A percentile compares a stretch with the other conserved stretches of the same genome.
These are phyloP conservation scores for Saccharomyces jurei DNA, from an alignment of 805 yeast species.

Conservation along the genomic window DNA sequence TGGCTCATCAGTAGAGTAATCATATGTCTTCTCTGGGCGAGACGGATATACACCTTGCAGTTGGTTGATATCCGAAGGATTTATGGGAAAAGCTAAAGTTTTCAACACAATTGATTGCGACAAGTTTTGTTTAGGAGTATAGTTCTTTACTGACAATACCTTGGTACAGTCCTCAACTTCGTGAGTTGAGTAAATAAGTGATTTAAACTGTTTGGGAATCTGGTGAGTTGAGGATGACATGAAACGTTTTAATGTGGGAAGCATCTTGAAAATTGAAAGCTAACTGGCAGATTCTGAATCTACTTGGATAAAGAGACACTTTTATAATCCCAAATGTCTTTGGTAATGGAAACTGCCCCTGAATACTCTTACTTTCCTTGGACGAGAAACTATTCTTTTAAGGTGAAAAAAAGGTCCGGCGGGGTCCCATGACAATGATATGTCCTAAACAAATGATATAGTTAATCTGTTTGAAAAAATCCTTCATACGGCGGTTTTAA, in stretches of 20 bases:
- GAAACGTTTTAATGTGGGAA: not conserved
- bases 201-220: slow-evolving; percentile 22
- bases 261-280: not conserved
- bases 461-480: not conserved
- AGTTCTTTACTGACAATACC: slow-evolving; percentile 22
- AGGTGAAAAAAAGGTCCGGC: not conserved
- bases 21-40: slow-evolving; percentile 47
- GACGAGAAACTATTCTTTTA: not conserved
- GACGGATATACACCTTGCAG: slow-evolving; percentile 80
- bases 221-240: not conserved
- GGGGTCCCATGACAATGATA: not conserved
- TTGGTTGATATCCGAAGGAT: slow-evolving; percentile 86
- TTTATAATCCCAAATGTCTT: not conserved
- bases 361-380: not conserved
- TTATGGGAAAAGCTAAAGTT: slow-evolving; percentile 74
- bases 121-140: slow-evolving; percentile 22
- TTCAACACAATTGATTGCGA: slow-evolving; percentile 42
- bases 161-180: slow-evolving; percentile 24
- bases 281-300: not conserved
- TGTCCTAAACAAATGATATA: not conserved
- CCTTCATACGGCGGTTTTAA: not conserved
- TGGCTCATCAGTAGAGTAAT: slow-evolving; percentile 53
- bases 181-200: slow-evolving; percentile 26
- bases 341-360: not conserved
- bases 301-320: not conserved